A percentile compares a stretch with the other conserved stretches of the same genome.
phyloP scores from a whole-genome alignment of 2,329 filamentous ascomycete genomes.

The Trichoderma koningiopsis region DNA sequence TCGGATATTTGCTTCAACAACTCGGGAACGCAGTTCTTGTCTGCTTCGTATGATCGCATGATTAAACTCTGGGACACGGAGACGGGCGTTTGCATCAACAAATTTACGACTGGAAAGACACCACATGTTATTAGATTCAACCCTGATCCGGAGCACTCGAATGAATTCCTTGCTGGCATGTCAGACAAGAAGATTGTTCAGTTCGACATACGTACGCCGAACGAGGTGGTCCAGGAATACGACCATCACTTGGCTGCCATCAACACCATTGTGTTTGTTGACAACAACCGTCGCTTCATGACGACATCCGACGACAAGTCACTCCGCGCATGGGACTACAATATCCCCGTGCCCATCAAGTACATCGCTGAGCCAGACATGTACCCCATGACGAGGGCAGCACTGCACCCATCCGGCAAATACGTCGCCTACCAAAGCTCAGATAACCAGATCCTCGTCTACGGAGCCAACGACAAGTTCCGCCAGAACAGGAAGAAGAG shows the following conservation, averaged over 20 bases:
- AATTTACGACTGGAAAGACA: constrained; percentile 92
- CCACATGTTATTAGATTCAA: constrained; percentile 96
- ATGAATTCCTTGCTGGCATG: constrained; percentile 96
- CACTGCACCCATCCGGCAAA: constrained; percentile 85
- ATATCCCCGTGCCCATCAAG: constrained; percentile 97
- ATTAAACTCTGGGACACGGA: constrained; percentile 99
- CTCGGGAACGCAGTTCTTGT: constrained; percentile 81
- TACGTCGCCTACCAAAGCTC: constrained; percentile 91
- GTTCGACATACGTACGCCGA: constrained; percentile 79
- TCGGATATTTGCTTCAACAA: constrained; percentile 88
- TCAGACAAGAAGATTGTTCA: constrained; percentile 99
- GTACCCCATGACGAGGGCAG: constrained; percentile 89
- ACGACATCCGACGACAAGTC: constrained; percentile 98
- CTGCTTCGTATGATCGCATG: constrained; percentile 88
- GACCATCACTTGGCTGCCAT: constrained; percentile 97
- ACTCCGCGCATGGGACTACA: constrained; percentile 95
- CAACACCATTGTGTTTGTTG: constrained; percentile 96
- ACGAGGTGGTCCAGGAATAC: constrained; percentile 91
- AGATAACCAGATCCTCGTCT: constrained; percentile 97
- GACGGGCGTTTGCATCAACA: constrained; percentile 82
- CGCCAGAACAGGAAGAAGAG: constrained; percentile 96
- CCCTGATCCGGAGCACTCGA: constrained; percentile 71
- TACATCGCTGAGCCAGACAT: constrained; percentile 97
- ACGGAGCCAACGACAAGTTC: constrained; percentile 92
- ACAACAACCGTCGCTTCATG: constrained; percentile 93